Percentiles rank a stretch among this genome's conserved stretches.
Conservation (phyloP, 148 eudicot genomes). For the Chenopodium quinoa region DNA sequence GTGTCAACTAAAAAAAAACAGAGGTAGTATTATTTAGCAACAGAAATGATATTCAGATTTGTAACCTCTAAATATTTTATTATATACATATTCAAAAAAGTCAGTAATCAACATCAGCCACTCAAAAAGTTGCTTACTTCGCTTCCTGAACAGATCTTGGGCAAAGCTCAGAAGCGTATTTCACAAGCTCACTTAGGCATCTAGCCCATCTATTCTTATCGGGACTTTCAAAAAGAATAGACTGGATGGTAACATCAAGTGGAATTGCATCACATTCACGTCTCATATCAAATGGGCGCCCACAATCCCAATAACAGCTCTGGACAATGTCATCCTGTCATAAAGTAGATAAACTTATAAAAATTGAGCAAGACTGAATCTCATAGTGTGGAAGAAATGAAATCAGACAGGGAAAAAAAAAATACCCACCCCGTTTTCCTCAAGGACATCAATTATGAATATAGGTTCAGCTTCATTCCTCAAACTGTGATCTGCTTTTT, state of each 20-base stretch:
- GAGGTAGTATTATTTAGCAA: too few relatives aligned
- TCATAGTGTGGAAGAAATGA: neutral
- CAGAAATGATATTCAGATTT: too few relatives aligned
- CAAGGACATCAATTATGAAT: conserved; percentile 90
- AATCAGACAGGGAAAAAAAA: neutral
- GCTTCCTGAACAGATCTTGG: conserved; percentile 98
- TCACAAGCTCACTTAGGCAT: conserved; percentile 93
- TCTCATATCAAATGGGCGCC: conserved; percentile 88
- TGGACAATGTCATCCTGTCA: conserved; percentile 98
- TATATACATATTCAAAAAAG: neutral
- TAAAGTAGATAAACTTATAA: conserved; percentile 8
- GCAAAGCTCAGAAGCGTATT: conserved; percentile 94
- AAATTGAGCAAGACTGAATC: conserved; percentile 7
- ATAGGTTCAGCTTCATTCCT: conserved; percentile 88
- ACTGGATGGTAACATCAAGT: conserved; percentile 85
- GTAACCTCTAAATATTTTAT: too few relatives aligned
- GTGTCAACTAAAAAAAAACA: too few relatives aligned
- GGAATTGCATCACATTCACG: conserved; percentile 90
- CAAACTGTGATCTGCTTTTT: conserved; percentile 52
- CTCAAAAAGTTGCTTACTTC: conserved; percentile 48
- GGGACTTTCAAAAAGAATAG: conserved; percentile 90
- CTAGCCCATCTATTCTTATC: conserved; percentile 99
- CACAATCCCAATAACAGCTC: conserved; percentile 96
- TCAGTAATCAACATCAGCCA: neutral
- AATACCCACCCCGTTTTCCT: conserved; percentile 89